Conservation (phyloP, 2,329 filamentous ascomycete species). For the Gnomoniopsis smithogilvyi region DNA sequence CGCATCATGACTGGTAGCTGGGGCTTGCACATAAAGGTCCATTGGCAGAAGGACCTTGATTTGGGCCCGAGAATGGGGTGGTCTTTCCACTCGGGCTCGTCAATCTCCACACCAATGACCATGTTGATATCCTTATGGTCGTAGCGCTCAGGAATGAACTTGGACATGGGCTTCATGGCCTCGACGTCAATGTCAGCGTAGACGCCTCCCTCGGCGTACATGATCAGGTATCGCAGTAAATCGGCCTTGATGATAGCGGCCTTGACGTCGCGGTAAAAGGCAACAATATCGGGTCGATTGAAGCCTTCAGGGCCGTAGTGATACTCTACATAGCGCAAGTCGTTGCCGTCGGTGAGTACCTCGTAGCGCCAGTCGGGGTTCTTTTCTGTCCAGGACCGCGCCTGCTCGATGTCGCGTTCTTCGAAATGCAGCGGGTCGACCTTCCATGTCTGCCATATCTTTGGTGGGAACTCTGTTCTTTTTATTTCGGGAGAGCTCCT, state of each 20-base stretch:
- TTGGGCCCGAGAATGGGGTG: slow-evolving; percentile 67
- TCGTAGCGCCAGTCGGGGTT: slow-evolving; percentile 67
- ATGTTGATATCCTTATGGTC: slow-evolving; percentile 64
- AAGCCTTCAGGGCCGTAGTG: slow-evolving; percentile 64
- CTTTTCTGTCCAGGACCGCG: slow-evolving; percentile 62
- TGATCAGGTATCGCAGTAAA: slow-evolving; percentile 62
- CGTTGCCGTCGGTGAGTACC: slow-evolving; percentile 67
- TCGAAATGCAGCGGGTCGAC: slow-evolving; percentile 65
- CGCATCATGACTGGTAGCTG: slow-evolving; percentile 64
- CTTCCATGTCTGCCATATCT: slow-evolving; percentile 80
- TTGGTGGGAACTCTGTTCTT: slow-evolving; percentile 54
- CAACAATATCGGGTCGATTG: slow-evolving; percentile 64
- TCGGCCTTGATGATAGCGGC: slow-evolving; percentile 67
- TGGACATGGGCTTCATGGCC: slow-evolving; percentile 34
- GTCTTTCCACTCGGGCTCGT: slow-evolving; percentile 62
- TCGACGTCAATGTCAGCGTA: slow-evolving; percentile 44
- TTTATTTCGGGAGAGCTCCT: slow-evolving; percentile 56
- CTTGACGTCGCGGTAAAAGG: slow-evolving; percentile 56
- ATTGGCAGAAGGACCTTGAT: slow-evolving; percentile 69
- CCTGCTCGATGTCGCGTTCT: slow-evolving; percentile 55
- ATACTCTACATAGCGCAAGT: slow-evolving; percentile 63
- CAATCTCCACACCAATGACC: slow-evolving; percentile 69
- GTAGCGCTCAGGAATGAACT: slow-evolving; percentile 63
- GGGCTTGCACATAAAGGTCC: slow-evolving; percentile 71
- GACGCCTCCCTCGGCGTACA: slow-evolving; percentile 63